Base-by-base conservation (phyloP, 78 protist genomes). In the Dictyostelium citrinum region DNA sequence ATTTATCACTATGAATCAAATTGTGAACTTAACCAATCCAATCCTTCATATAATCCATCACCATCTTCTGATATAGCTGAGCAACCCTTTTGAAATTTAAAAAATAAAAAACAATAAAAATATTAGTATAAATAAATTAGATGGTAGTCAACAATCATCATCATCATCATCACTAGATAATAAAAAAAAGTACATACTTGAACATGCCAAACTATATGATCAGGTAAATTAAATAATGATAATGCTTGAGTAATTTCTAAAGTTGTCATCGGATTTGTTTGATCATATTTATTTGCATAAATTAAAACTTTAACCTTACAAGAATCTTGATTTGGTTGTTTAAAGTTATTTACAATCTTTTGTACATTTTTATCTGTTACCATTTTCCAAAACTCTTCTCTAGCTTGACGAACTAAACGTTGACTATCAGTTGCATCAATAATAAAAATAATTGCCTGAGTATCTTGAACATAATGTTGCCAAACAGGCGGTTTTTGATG, bases 381-480 rank as follows among this genome's bases (percentile, higher is more conserved):
- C 97, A 98, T 86, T 35, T 92, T 43, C 88, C 90, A 95, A 27
- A 97, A 94, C 75, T 95, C 98, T 9, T 93, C 96, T 22, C 67
- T 58, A 2, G 97, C 97, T 88, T 88, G 91, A 14, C 64, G 70
- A n/a, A 75, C 45, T 2, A 96, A 61, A 39, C 98, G 91, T 7
- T 92, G 90, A 49, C 97, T 82, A 61, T 97, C 98, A 68, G 91
- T 86, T 41, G 95, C 79, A 96, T 98, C 99, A 1, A 98, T 90
- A 16, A 98, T 98, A 72, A 95, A 98, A 67, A 98, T 98, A 49
- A 98, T 75, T 2, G 95, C 98, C 33, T 95, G 95, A 5, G 96
- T 81, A 43, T 81, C 90, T 82, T 93, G 94, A 2, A 93, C 0
- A 74, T 93, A 93, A 74, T 93, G 84, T 9, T 84, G 90, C 96